phyloP scores from a whole-genome alignment of 805 yeast genomes.

The Saccharomycopsis olivae region DNA sequence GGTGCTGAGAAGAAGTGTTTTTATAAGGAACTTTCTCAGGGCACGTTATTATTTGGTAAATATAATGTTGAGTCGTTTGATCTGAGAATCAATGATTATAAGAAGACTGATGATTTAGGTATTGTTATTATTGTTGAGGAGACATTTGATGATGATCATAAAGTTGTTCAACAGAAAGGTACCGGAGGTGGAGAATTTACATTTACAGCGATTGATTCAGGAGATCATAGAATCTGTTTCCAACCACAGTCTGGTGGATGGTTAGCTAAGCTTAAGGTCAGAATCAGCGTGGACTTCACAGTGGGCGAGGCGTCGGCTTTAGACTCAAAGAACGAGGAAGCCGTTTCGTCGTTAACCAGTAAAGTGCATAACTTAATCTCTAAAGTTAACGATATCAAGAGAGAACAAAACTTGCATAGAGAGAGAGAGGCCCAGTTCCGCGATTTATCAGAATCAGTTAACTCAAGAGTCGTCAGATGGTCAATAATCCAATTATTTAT shows the following conservation, averaged over 20 bases:
- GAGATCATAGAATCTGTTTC: slow-evolving; percentile 71
- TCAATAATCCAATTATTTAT: slow-evolving; percentile 55
- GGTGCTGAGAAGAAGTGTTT: slow-evolving; percentile 47
- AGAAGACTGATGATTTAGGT: slow-evolving; percentile 27
- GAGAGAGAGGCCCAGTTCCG: slow-evolving; percentile 68
- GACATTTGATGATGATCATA: slow-evolving; percentile 67
- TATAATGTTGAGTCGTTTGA: slow-evolving; percentile 39
- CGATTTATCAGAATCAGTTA: slow-evolving; percentile 60
- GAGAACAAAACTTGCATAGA: slow-evolving; percentile 59
- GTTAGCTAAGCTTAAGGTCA: slow-evolving; percentile 47
- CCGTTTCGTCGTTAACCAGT: slow-evolving; percentile 44
- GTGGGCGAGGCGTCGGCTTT: slow-evolving; percentile 55
- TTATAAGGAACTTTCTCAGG: slow-evolving; percentile 42
- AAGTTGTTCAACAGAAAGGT: slow-evolving; percentile 63
- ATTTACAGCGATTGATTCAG: slow-evolving; percentile 62
- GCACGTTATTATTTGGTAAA: slow-evolving; percentile 37
- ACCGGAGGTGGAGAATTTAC: slow-evolving; percentile 59
- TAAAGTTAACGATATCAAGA: slow-evolving; percentile 48
- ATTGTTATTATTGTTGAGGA: slow-evolving; percentile 41
- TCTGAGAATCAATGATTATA: slow-evolving; percentile 26
- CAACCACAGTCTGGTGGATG: slow-evolving; percentile 45
- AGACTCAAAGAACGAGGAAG: slow-evolving; percentile 56
- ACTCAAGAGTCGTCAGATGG: slow-evolving; percentile 65
- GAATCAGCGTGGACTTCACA: slow-evolving; percentile 53
- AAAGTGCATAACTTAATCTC: slow-evolving; percentile 45